Conservation (phyloP, 208 protist species). For the Angomonas deanei region DNA sequence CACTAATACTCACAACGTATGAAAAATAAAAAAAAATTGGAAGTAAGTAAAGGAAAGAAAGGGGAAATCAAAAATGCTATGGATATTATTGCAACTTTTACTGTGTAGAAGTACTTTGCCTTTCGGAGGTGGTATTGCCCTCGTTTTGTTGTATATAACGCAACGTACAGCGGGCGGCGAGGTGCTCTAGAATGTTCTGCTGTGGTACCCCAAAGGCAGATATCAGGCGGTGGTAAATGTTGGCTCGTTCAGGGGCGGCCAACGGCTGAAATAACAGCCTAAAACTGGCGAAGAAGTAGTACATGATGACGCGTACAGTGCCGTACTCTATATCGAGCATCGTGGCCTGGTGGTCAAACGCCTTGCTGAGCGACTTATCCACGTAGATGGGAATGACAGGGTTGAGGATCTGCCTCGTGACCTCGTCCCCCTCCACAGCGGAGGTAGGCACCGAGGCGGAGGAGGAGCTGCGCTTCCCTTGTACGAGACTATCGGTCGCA, state of each 20-base stretch:
- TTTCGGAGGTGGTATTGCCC: neutral
- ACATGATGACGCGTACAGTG: constrained; percentile 64
- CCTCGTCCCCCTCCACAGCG: neutral
- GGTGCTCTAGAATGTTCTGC: constrained; percentile 55
- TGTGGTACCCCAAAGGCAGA: constrained; percentile 62
- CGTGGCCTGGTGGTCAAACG: constrained; percentile 59
- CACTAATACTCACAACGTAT: too few relatives aligned
- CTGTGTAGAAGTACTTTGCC: neutral
- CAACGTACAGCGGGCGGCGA: constrained; percentile 68
- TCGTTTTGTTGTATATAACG: constrained; percentile 67
- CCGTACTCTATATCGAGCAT: constrained; percentile 66
- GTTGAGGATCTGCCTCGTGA: constrained; percentile 39
- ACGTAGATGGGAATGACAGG: constrained; percentile 40
- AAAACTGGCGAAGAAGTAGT: constrained; percentile 74
- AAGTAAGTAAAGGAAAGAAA: neutral
- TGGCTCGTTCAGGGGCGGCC: constrained; percentile 51
- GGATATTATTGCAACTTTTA: too few relatives aligned
- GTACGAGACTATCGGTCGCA: constrained; percentile 45
- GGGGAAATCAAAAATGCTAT: too few relatives aligned
- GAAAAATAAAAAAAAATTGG: neutral
- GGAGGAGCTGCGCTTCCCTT: neutral
- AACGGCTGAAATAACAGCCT: constrained; percentile 67
- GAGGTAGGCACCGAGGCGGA: neutral
- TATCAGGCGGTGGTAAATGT: constrained; percentile 68
- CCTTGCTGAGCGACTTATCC: constrained; percentile 37